Base-by-base conservation (phyloP, 2,329 filamentous ascomycete species). In the Leptographium flavum region DNA sequence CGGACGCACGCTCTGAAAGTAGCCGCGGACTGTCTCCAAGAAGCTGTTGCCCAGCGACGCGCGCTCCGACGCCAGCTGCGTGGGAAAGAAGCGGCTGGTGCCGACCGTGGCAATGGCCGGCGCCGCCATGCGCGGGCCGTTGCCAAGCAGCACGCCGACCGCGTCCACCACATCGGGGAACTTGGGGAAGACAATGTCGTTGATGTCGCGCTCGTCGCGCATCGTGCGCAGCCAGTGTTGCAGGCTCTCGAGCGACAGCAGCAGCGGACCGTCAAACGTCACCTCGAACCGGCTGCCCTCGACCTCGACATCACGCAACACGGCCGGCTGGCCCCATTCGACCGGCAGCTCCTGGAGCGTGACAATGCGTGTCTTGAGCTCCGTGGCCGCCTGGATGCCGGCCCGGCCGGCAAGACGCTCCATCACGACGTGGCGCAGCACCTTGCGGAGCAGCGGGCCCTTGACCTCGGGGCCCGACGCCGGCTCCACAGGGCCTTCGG, bases 1-100 rank as follows among this genome's bases (percentile, higher is more conserved):
- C 1, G 71, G 60, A 6, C 73, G 69, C 3, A 69, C 63, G 28
- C 71, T 75, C 53, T 74, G 70, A 46, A 75, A 75, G 51, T 71
- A 76, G 1, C 74, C 74, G 15, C 73, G 67, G 2, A 70, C 58
- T 27, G 71, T 64, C 8, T 42, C 37, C 6, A 42, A 55, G 43
- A 45, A 41, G 22, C 23, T 50, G 33, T 21, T 36, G 8, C 53
- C 54, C 5, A 69, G 52, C 0, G 55, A 44, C 1, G 46, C 37
- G 1, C 49, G 52, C 21, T 64, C 60, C 1, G 54, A 50, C 1
- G 22, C 51, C 44, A 3, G 55, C 8, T 61, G 57, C 40, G 68
- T 54, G 0, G 70, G 63, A 50, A 76, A 76, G 50, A 70, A 70
- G 1, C 70, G 66, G 8, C 63, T 66, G 31, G 59, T 61, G 19